Evolutionary conservation across 176 grass and related monocot species (phyloP), one percentile per base, ranked within the genome.

Genomic region (Ensete glaucum): DNA sequence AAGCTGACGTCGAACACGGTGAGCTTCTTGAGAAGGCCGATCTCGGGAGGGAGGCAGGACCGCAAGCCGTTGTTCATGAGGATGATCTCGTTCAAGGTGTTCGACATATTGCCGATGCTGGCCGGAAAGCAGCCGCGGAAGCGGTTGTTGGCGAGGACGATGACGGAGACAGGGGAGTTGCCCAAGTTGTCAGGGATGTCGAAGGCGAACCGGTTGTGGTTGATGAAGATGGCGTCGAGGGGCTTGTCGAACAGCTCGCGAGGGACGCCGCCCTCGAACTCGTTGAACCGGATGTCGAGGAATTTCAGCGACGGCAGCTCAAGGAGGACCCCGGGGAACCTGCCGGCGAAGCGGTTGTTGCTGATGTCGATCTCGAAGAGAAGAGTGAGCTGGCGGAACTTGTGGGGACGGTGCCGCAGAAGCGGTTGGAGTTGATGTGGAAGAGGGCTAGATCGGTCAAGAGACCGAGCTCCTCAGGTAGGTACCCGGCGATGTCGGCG

Each of bases 211-310:
- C 90, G 82, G 81, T 99, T 99, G 79, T 99, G 85, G 84, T 99
- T 99, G 82, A 99, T 89, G 84, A 99, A 99, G 81, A 99, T 94
- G 71, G 95, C 95, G 68, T 99, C 95, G 52, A 99, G 90, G 22
- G 83, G 84, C 14, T 55, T 49, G 82, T 99, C 95, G 78, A 99
- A 99, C 71, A 99, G 86, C 2, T 17, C 7, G 0, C 19, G 2
- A 1, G 95, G 90, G 0, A 99, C 90, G 56, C 11, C 9, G 53
- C 95, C 95, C 59, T 99, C 95, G 82, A 99, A 99, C 34, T 99
- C 95, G 52, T 99, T 99, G 88, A 85, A 99, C 0, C 95, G 83
- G 73, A 99, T 87, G 73, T 99, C 95, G 19, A 99, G 84, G 83
- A 84, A 99, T 22, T 88, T 75, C 54, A 99, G 85, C 49, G 81